phyloP scores from a whole-genome alignment of 2,329 filamentous ascomycete species.

The Cladophialophora bantiana region DNA sequence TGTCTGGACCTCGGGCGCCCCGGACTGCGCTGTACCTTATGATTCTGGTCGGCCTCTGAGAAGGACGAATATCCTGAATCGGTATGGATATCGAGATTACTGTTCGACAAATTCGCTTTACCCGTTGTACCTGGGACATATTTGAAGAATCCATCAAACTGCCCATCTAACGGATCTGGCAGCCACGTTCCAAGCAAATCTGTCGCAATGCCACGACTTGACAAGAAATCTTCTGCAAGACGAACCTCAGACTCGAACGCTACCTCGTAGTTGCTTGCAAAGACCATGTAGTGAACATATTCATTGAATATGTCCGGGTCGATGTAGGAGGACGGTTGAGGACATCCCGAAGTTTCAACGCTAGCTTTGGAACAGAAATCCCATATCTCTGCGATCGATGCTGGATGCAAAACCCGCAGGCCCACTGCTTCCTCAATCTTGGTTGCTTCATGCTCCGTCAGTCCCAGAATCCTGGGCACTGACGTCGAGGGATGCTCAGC shows the following conservation, averaged over 20 bases:
- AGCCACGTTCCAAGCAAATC: conserved; percentile 27
- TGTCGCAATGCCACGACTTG: conserved; percentile 8
- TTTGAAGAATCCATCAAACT: conserved; percentile 3
- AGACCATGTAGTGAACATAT: conserved; percentile 30
- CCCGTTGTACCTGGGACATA: background rate
- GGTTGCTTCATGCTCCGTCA: conserved; percentile 26
- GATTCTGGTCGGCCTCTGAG: background rate
- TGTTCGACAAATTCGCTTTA: background rate
- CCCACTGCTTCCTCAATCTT: conserved; percentile 20
- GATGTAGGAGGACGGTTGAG: conserved; percentile 12
- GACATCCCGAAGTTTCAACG: conserved; percentile 11
- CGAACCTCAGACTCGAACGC: conserved; percentile 26
- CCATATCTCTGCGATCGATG: conserved; percentile 25
- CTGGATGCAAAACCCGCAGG: conserved; percentile 15
- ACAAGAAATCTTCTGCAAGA: conserved; percentile 21
- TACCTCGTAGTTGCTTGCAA: conserved; percentile 30
- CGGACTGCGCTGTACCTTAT: background rate
- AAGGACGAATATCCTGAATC: conserved; percentile 15
- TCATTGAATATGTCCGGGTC: conserved; percentile 28
- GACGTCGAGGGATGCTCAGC: background rate
- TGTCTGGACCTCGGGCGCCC: background rate
- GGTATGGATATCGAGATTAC: background rate
- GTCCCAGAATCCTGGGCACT: conserved; percentile 10
- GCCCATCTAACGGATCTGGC: conserved; percentile 22
- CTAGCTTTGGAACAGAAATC: conserved; percentile 10